Conservation (phyloP, 2,329 filamentous ascomycete species). For the Phialophora expanda region DNA sequence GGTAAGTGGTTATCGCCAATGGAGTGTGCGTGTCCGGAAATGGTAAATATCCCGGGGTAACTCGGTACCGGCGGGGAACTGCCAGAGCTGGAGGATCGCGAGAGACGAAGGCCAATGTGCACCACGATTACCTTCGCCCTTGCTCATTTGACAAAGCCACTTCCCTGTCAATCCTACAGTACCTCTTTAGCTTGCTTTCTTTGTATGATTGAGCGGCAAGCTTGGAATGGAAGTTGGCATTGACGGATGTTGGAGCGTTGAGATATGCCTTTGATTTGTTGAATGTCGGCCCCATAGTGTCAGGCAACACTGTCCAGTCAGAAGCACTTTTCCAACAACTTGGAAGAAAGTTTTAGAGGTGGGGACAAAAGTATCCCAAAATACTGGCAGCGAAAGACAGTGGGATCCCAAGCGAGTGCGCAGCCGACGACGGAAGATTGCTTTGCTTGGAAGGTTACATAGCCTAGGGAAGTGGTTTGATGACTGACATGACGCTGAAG, state of each 20-base stretch:
- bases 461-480: background rate
- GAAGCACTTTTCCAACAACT: background rate
- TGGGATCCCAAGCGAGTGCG: too few relatives aligned
- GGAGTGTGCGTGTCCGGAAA: background rate
- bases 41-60: background rate
- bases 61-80: background rate
- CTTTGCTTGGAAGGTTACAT: background rate
- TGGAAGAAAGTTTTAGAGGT: background rate
- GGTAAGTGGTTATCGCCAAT: background rate
- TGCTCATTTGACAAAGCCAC: background rate
- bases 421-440: background rate
- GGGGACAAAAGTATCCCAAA: background rate
- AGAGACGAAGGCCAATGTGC: background rate
- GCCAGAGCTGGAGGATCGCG: background rate
- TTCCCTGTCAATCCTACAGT: background rate
- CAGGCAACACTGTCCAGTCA: background rate
- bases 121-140: background rate
- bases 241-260: background rate
- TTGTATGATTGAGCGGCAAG: background rate
- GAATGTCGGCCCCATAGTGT: background rate
- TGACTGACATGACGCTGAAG: background rate
- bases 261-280: background rate
- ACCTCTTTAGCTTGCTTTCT: background rate
- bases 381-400: too few relatives aligned
- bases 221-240: background rate